Evolutionary conservation across 106 monocot species (phyloP).

Genomic region (Platanthera guangdongensis): DNA sequence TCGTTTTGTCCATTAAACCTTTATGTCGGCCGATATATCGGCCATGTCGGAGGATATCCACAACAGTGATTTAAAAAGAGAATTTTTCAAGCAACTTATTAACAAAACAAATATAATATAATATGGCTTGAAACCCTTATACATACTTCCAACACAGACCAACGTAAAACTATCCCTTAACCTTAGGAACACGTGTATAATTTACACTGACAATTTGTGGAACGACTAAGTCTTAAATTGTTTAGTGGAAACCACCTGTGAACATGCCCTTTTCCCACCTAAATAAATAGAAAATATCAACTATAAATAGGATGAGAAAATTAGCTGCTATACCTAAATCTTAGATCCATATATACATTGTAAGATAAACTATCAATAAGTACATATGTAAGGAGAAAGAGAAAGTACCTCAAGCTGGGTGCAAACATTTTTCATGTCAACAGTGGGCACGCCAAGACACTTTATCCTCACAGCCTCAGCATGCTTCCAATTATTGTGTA

Average conservation of each 20-base stretch:
- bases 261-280: not conserved
- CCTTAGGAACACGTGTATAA: too few relatives aligned
- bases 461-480: conserved; percentile 85
- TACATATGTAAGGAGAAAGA: not conserved
- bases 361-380: not conserved
- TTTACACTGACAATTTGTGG: too few relatives aligned
- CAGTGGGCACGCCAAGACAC: conserved; percentile 99
- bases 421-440: conserved; percentile 96
- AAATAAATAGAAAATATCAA: not conserved
- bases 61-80: too few relatives aligned
- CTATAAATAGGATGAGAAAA: not conserved
- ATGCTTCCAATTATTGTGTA: conserved; percentile 95
- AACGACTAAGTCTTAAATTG: too few relatives aligned
- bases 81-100: too few relatives aligned
- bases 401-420: conserved; percentile 77
- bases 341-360: not conserved
- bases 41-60: too few relatives aligned
- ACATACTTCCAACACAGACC: too few relatives aligned
- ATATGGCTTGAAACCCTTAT: too few relatives aligned
- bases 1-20: too few relatives aligned
- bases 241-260: not conserved
- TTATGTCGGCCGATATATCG: too few relatives aligned
- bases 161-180: too few relatives aligned
- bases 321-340: not conserved
- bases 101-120: too few relatives aligned